These are phyloP conservation scores for Hericium coralloides DNA, from an alignment of 768 basidiomycete genomes.

Conservation along the genomic window DNA sequence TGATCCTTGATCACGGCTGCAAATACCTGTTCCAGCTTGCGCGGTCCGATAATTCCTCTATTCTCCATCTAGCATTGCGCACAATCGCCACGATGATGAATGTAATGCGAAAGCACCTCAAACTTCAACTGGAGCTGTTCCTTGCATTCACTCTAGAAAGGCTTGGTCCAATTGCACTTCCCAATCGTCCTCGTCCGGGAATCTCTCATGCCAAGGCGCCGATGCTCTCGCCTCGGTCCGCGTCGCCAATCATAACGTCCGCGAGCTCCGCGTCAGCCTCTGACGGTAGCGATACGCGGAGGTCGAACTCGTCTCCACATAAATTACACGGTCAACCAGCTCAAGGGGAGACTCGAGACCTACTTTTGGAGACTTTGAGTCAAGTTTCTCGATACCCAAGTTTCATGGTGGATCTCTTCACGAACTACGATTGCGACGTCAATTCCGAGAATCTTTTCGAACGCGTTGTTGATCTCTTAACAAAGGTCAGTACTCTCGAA, in stretches of 20 bases:
- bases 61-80: slow-evolving; percentile 76
- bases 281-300: slow-evolving; percentile 37
- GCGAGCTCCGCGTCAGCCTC: slow-evolving; percentile 33
- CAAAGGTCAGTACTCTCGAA: slow-evolving; percentile 46
- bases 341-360: slow-evolving; percentile 77
- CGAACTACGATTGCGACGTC: slow-evolving; percentile 95
- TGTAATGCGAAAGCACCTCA: slow-evolving; percentile 77
- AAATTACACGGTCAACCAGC: slow-evolving; percentile 41
- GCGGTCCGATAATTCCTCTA: slow-evolving; percentile 74
- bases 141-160: slow-evolving; percentile 91
- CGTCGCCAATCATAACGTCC: slow-evolving; percentile 26
- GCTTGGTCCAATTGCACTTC: slow-evolving; percentile 49
- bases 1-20: slow-evolving; percentile 85
- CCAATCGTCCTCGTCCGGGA: slow-evolving; percentile 12
- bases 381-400: slow-evolving; percentile 76
- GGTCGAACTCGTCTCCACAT: slow-evolving; percentile 34
- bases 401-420: slow-evolving; percentile 93
- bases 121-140: slow-evolving; percentile 93
- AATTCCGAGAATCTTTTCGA: slow-evolving; percentile 97
- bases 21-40: slow-evolving; percentile 97
- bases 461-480: slow-evolving; percentile 77
- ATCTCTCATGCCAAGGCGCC: slow-evolving; percentile 13
- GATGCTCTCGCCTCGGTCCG: slow-evolving; percentile 16
- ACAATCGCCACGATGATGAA: slow-evolving; percentile 84
- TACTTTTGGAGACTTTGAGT: slow-evolving; percentile 81